Base-by-base conservation (phyloP, 78 protist genomes). In the Dictyostelium intermedium region DNA sequence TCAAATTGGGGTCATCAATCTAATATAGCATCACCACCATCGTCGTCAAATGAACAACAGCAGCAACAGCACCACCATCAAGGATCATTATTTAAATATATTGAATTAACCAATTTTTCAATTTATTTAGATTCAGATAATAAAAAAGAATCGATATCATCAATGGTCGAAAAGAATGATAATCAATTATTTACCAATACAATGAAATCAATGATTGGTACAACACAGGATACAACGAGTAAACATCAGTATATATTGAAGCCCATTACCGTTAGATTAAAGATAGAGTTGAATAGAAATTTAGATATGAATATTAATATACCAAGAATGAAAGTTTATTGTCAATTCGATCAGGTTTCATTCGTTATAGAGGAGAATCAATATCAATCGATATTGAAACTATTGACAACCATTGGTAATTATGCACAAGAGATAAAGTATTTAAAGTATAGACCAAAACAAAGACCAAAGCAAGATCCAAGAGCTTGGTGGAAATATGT, bases 381-480 rank as follows among this genome's bases (percentile, higher is more conserved):
- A 18, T 89, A 89, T 39, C 94, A 89, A 35, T 47, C 82, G 5
- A 89, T 89, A 9, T n/a, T 89, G 39, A 89, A 89, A 50, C 35
- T 89, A 10, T 56, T 89, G 14, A 81, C 94, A 1, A 89, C 94
- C 16, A 89, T 89, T 39, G 63, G 87, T n/a, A 70, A 69, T 47
- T 89, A 89, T 35, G 87, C 94, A 14, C 94, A 89, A n/a, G 94
- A 89, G 35, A 23, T 89, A 11, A 89, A 81, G 87, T 89, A 89
- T 80, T 74, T 89, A 20, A 89, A 81, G 73, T 89, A 80, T 34
- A 60, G 94, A 34, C 94, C 94, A 0, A 89, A 89, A n/a, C 83
- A 63, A 32, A 14, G 94, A 69, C 94, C 94, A 7, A 89, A 78
- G 14, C 85, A 89, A n/a, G 94, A 89, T 69, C 94, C 94, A 30